A percentile compares a stretch with the other conserved stretches of the same genome.
Evolutionary conservation across 78 protist genomes (phyloP).

Genomic region (Creolimax fragrantissima): DNA sequence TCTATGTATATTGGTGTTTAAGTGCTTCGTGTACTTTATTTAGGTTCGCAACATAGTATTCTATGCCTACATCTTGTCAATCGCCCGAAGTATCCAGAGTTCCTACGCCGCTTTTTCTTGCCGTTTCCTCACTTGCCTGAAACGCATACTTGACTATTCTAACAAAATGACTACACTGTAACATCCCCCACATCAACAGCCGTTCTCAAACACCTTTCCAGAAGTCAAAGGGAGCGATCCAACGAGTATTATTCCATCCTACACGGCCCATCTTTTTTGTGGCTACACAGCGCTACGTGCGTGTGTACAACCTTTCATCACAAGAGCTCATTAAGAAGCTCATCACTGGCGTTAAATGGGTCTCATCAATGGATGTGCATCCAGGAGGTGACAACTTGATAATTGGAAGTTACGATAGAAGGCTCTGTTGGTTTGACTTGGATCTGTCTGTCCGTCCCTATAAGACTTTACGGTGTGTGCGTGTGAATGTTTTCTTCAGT

Average conservation of each 20-base stretch:
- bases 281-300: constrained; percentile 58
- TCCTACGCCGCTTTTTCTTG: too few relatives aligned
- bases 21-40: too few relatives aligned
- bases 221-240: constrained; percentile 40
- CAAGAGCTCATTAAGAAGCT: constrained; percentile 61
- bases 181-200: too few relatives aligned
- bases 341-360: constrained; percentile 29
- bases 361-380: constrained; percentile 78
- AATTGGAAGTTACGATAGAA: constrained; percentile 73
- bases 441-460: constrained; percentile 81
- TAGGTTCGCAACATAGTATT: too few relatives aligned
- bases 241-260: constrained; percentile 84
- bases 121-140: too few relatives aligned
- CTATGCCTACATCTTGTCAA: too few relatives aligned
- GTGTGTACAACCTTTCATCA: constrained; percentile 68
- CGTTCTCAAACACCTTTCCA: constrained; percentile 46
- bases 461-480: constrained; percentile 56
- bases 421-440: constrained; percentile 90
- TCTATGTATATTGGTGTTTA: neutral
- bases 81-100: too few relatives aligned
- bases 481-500: neutral
- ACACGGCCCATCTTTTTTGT: constrained; percentile 81
- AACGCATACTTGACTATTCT: too few relatives aligned
- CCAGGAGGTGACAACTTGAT: constrained; percentile 85
- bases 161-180: too few relatives aligned